Conservation (phyloP, 495 filamentous ascomycete species). For the Daldinia grandis region DNA sequence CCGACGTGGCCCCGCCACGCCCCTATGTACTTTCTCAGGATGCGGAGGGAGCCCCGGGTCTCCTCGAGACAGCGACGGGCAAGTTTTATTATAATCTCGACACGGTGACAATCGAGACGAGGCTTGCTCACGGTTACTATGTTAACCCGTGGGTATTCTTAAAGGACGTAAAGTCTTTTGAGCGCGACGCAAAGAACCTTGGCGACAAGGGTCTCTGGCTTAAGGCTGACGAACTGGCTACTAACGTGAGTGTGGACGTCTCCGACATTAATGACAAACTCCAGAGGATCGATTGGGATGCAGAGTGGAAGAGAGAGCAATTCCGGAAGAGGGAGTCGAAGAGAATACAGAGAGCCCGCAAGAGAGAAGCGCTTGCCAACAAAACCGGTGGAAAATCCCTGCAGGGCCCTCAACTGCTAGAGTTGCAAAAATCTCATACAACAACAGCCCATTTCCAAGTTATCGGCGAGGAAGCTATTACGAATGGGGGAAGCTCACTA, state of each 20-base stretch:
- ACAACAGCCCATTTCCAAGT: constrained; percentile 58
- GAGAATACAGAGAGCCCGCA: constrained; percentile 65
- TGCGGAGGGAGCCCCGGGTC: constrained; percentile 73
- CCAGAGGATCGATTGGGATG: constrained; percentile 50
- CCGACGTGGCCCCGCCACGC: constrained; percentile 73
- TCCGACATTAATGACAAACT: constrained; percentile 72
- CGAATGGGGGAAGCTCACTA: constrained; percentile 61
- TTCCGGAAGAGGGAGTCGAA: constrained; percentile 68
- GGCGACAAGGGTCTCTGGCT: constrained; percentile 80
- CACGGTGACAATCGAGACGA: constrained; percentile 90
- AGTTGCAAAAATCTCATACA: constrained; percentile 54
- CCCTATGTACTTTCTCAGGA: constrained; percentile 81
- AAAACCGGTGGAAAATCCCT: constrained; percentile 40
- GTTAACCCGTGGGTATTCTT: constrained; percentile 87
- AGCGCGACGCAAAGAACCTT: constrained; percentile 79
- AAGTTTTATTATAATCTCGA: constrained; percentile 96
- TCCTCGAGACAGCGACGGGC: constrained; percentile 72
- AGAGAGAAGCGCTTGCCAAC: constrained; percentile 58
- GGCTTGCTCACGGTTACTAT: constrained; percentile 94
- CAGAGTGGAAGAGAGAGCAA: constrained; percentile 76
- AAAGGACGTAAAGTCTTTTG: constrained; percentile 80
- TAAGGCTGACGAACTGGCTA: constrained; percentile 86
- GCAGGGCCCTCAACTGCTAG: constrained; percentile 62
- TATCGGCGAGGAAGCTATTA: constrained; percentile 58
- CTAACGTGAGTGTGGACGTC: constrained; percentile 93